Evolutionary conservation across 2,329 filamentous ascomycete species (phyloP), one percentile per base, ranked within the genome.

Genomic region (Thermothelomyces thermophilus): DNA sequence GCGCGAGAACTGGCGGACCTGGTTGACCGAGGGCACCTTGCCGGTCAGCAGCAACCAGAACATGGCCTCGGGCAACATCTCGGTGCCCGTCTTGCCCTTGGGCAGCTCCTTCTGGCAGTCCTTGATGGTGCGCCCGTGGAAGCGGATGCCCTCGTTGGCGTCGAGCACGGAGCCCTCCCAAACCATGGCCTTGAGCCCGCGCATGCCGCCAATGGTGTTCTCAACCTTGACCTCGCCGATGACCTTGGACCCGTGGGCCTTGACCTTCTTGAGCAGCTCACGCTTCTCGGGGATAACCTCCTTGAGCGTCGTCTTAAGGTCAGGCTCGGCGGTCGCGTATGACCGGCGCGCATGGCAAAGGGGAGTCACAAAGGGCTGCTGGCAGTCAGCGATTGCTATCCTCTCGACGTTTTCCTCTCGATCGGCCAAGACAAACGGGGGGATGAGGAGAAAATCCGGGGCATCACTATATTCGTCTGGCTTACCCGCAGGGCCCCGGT

Each of bases 41-140:
- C 93, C 93, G 9, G 93, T 98, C 60, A 98, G 77, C 44, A 98
- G 82, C 36, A 97, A 82, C 93, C 93, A 98, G 79, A 98, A 98
- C 93, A 98, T 98, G 69, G 91, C 84, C 72, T 98, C 93, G 41
- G 93, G 93, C 11, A 97, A 80, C 93, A 97, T 98, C 73, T 97
- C 91, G 5, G 89, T 94, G 62, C 91, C 89, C 2, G 86, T 82
- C 52, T 80, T 89, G 60, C 91, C 93, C 76, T 96, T 97, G 66
- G 93, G 90, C 14, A 97, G 82, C 68, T 90, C 85, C 60, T 84
- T 81, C 67, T 97, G 93, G 75, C 93, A 98, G 66, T 98, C 91
- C 73, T 95, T 95, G 76, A 98, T 98, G 57, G 90, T 96, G 64
- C 86, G 86, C 66, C 93, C 93, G 68, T 97, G 93, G 78, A 98